Conservation (phyloP, 371 early-diverging fungal genomes). For the Entomophthora muscae region DNA sequence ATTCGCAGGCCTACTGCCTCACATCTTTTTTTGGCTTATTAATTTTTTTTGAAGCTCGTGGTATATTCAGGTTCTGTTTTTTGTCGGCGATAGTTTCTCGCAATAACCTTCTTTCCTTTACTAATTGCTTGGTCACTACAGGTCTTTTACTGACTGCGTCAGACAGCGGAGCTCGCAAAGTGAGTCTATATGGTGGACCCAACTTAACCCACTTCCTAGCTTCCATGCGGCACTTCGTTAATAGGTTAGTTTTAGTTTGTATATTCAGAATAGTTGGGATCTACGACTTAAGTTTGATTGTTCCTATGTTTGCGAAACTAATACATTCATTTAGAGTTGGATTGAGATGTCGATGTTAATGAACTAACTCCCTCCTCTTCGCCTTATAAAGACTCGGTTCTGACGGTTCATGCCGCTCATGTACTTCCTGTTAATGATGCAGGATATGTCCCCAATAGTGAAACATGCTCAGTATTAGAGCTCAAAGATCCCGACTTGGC, state of each 20-base stretch:
- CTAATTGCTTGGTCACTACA: too few species aligned
- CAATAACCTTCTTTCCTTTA: too few species aligned
- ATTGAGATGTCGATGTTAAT: not conserved
- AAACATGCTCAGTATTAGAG: not conserved
- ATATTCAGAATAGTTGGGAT: not conserved
- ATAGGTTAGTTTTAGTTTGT: constrained; percentile 21
- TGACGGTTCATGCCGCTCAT: not conserved
- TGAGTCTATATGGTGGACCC: constrained; percentile 47
- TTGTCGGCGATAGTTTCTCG: too few species aligned
- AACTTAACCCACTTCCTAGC: constrained; percentile 69
- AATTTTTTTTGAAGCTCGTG: not conserved
- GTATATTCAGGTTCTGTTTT: not conserved
- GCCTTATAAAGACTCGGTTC: not conserved
- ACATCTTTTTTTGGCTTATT: too few species aligned
- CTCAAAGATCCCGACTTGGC: not conserved
- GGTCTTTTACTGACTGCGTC: constrained; percentile 81
- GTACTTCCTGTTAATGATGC: not conserved
- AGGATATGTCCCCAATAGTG: not conserved
- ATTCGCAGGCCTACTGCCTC: too few species aligned
- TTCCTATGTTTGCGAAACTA: constrained; percentile 11
- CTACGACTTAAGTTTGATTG: too few species aligned
- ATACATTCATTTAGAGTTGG: constrained; percentile 16
- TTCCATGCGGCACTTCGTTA: constrained; percentile 61
- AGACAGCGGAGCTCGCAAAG: constrained; percentile 40
- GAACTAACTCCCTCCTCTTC: not conserved